Evolutionary conservation across 768 basidiomycete genomes (phyloP).

Genomic region (Mycena venus): DNA sequence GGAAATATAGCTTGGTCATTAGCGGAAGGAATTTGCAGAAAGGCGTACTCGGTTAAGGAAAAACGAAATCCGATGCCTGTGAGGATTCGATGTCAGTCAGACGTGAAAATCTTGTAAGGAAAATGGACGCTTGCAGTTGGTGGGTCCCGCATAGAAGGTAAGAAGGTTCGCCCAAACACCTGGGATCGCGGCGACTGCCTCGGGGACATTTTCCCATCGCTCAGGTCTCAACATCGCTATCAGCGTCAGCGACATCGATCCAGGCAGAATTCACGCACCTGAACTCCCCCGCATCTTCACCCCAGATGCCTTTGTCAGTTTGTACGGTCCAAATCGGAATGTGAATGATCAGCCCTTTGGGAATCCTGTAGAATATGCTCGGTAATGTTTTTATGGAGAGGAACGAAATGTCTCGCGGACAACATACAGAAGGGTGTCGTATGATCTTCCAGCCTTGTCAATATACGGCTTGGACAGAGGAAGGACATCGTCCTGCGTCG

Average conservation of each 20-base stretch:
- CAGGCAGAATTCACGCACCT: no score
- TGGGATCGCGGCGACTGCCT: constrained; percentile 60
- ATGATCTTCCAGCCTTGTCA: constrained; percentile 57
- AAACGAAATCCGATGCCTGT: constrained; percentile 74
- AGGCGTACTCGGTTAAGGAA: constrained; percentile 64
- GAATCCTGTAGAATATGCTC: constrained; percentile 46
- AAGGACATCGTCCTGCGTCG: constrained; percentile 66
- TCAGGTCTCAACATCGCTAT: no score
- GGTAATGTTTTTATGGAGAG: no score
- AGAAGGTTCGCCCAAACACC: constrained; percentile 73
- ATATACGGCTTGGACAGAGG: constrained; percentile 57
- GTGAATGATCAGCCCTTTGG: constrained; percentile 58
- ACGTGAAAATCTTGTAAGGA: background rate
- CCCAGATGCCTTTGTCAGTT: constrained; percentile 67
- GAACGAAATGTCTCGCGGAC: no score
- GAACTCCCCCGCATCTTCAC: constrained; percentile 73
- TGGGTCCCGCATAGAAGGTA: constrained; percentile 69
- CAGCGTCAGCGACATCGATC: no score
- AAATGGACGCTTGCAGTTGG: constrained; percentile 1
- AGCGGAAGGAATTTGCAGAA: background rate
- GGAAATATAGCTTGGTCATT: constrained; percentile 10
- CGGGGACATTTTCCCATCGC: constrained; percentile 69
- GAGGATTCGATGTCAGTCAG: background rate
- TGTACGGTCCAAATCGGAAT: constrained; percentile 69
- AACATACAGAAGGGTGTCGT: constrained; percentile 48